phyloP scores from a whole-genome alignment of 2,329 filamentous ascomycete genomes.

The Sporothrix luriei region DNA sequence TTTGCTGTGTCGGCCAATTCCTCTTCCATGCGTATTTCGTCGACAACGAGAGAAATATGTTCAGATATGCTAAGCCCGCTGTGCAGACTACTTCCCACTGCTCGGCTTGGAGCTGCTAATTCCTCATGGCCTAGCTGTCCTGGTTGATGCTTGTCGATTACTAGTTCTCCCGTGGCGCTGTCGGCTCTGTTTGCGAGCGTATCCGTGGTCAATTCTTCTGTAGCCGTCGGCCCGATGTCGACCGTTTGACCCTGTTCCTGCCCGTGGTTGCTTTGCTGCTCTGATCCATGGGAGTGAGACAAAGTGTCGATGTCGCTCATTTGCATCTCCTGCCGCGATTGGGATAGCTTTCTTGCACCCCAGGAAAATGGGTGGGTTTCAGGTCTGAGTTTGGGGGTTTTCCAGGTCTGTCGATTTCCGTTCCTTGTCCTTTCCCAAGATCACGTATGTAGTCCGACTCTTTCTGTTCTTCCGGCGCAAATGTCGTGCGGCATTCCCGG shows the following conservation, averaged over 20 bases:
- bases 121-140: background rate
- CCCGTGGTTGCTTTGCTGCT: slow-evolving; percentile 10
- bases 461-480: slow-evolving; percentile 1
- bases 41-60: slow-evolving; percentile 2
- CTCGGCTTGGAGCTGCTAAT: background rate
- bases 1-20: slow-evolving; percentile 4
- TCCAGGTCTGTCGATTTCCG: background rate
- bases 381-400: too few species aligned
- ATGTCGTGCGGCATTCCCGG: slow-evolving; percentile 22
- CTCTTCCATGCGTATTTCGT: background rate
- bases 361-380: background rate
- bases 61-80: background rate
- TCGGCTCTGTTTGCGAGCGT: background rate
- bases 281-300: slow-evolving; percentile 19
- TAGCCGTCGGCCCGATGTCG: background rate
- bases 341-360: background rate
- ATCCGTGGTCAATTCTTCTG: slow-evolving; percentile 4
- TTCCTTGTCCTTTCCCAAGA: background rate
- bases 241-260: slow-evolving; percentile 14
- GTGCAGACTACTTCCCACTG: background rate
- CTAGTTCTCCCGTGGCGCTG: background rate
- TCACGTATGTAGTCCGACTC: slow-evolving; percentile 19
- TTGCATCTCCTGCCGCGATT: slow-evolving; percentile 20
- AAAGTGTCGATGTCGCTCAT: background rate
- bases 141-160: background rate